Percentiles rank a stretch among this genome's conserved stretches.
Conservation (phyloP, 805 yeast species). For the Nakazawaea anatomiae region DNA sequence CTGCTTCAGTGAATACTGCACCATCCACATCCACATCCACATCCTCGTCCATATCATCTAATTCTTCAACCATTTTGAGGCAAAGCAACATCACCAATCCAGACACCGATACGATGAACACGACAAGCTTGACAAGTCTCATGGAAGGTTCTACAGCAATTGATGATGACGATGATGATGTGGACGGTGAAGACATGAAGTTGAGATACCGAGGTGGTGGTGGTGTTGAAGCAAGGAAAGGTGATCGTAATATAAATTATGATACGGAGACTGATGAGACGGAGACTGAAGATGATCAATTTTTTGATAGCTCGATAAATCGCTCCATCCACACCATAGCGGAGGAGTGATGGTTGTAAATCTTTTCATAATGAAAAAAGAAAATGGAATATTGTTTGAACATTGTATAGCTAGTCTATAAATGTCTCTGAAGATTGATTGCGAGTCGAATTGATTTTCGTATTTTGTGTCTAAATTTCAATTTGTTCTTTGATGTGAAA, state of each 20-base stretch:
- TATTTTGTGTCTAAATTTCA: not conserved
- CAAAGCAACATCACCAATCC: not conserved
- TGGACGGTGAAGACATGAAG: not conserved
- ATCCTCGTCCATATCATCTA: no score
- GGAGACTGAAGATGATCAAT: slow-evolving; percentile 1
- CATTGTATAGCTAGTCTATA: no score
- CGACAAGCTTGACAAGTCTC: not conserved
- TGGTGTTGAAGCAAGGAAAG: not conserved
- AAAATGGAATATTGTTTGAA: no score
- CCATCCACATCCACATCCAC: no score
- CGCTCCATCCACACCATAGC: not conserved
- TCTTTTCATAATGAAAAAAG: no score
- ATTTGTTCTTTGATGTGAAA: not conserved
- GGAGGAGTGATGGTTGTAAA: not conserved
- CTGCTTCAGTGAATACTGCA: no score
- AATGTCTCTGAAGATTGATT: no score
- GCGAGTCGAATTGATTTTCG: no score
- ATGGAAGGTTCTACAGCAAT: not conserved
- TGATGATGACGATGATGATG: slow-evolving; percentile 12
- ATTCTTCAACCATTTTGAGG: not conserved
- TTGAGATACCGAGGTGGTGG: no score
- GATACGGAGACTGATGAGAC: not conserved
- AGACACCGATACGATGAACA: not conserved
- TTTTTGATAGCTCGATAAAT: not conserved
- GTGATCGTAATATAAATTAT: not conserved